Percentiles rank a stretch among this genome's conserved stretches.
Evolutionary conservation across 1,284 basidiomycete species (phyloP).

Genomic region (Termitomyces sp.): DNA sequence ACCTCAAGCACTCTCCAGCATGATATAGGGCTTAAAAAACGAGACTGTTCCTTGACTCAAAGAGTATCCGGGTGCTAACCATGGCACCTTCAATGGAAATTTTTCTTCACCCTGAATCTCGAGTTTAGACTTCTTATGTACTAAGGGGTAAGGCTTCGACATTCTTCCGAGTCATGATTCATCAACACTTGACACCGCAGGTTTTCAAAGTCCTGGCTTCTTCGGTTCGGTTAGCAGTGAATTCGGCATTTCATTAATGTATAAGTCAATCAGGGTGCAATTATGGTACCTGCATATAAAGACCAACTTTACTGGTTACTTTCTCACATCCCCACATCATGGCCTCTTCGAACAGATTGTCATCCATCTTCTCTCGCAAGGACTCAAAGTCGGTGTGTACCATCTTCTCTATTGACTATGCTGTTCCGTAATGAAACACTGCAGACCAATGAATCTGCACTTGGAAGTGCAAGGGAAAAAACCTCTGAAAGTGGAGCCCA

Average conservation of each 20-base stretch:
- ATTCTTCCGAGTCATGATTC: neutral
- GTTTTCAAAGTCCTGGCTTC: slow-evolving; percentile 6
- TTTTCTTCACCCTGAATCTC: neutral
- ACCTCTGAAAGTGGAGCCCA: slow-evolving; percentile 20
- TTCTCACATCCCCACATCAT: slow-evolving; percentile 6
- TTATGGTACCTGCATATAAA: slow-evolving; percentile 1
- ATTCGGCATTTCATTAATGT: neutral
- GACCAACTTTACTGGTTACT: neutral
- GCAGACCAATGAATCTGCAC: slow-evolving; percentile 3
- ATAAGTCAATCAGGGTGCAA: neutral
- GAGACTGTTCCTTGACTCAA: too few relatives aligned
- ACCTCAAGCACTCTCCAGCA: neutral
- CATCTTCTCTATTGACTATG: neutral
- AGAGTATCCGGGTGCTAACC: too few relatives aligned
- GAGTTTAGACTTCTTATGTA: neutral
- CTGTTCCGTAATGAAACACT: neutral
- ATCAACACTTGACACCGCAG: slow-evolving; percentile 3
- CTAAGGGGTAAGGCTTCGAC: neutral
- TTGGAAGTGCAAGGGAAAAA: slow-evolving; percentile 6
- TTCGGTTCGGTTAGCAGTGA: slow-evolving; percentile 14
- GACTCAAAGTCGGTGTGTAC: slow-evolving; percentile 11
- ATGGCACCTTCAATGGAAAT: neutral
- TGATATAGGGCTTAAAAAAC: neutral
- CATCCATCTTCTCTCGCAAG: slow-evolving; percentile 19
- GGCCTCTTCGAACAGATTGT: slow-evolving; percentile 16